phyloP scores from a whole-genome alignment of 495 filamentous ascomycete species.

The Lepraria neglecta region DNA sequence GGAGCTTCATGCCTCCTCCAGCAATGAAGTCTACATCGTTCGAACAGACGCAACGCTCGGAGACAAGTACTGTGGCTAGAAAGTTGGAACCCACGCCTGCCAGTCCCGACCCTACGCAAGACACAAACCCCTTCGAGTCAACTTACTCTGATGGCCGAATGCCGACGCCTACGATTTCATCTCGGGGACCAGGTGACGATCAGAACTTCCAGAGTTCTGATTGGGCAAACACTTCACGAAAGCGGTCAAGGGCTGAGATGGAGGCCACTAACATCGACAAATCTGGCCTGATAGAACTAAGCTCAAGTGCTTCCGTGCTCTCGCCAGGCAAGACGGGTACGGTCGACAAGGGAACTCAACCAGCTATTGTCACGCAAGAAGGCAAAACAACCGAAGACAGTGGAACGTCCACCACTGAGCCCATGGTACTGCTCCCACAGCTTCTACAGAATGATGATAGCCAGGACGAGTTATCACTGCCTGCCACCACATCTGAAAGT shows the following conservation, averaged over 20 bases:
- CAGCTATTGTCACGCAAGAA: not conserved
- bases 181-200: not conserved
- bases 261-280: not conserved
- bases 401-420: not conserved
- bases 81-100: not conserved
- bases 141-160: slow-evolving; percentile 3
- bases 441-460: not conserved
- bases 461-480: slow-evolving; percentile 18
- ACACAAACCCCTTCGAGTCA: not conserved
- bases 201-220: not conserved
- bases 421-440: slow-evolving; percentile 6
- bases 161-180: slow-evolving; percentile 8
- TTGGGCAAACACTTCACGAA: not conserved
- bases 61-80: not conserved
- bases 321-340: not conserved
- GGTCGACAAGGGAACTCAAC: not conserved
- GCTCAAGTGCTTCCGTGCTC: not conserved
- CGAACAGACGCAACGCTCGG: slow-evolving; percentile 4
- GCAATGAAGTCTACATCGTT: not conserved
- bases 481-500: not conserved
- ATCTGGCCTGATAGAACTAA: not conserved
- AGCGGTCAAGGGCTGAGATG: not conserved
- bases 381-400: not conserved
- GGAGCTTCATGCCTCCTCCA: slow-evolving; percentile 3
- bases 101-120: too few species aligned